Evolutionary conservation across 208 protist genomes (phyloP).

Genomic region (Trypanosoma vivax): DNA sequence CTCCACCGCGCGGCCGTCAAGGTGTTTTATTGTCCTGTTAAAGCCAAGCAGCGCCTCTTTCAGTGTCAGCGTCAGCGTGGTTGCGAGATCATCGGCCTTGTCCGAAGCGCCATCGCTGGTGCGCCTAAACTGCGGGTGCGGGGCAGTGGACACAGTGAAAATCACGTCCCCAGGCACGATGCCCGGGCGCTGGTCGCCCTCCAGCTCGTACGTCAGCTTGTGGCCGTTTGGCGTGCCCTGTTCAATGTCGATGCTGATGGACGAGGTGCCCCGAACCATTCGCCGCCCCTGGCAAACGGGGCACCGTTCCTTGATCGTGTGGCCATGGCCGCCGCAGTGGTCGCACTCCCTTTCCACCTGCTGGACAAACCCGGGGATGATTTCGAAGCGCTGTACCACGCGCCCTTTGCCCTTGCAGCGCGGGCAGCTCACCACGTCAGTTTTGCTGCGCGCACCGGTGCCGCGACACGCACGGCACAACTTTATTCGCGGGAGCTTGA

Average conservation of each 20-base stretch:
- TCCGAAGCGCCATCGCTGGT: slow-evolving; percentile 4
- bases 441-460: slow-evolving; percentile 25
- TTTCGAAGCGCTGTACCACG: slow-evolving; percentile 26
- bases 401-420: slow-evolving; percentile 33
- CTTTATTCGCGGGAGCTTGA: slow-evolving; percentile 77
- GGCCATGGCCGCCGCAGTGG: slow-evolving; percentile 70
- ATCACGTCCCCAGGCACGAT: slow-evolving; percentile 50
- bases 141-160: slow-evolving; percentile 32
- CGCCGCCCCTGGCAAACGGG: slow-evolving; percentile 43
- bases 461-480: slow-evolving; percentile 53
- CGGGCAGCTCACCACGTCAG: slow-evolving; percentile 26
- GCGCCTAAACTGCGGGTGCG: slow-evolving; percentile 47
- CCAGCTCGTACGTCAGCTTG: slow-evolving; percentile 35
- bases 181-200: slow-evolving; percentile 48
- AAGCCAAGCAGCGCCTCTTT: slow-evolving; percentile 79
- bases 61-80: slow-evolving; percentile 53
- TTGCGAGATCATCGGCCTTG: slow-evolving; percentile 34
- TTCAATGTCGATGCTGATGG: slow-evolving; percentile 51
- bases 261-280: slow-evolving; percentile 21
- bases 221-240: slow-evolving; percentile 35
- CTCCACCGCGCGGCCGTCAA: slow-evolving; percentile 60
- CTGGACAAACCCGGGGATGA: slow-evolving; percentile 42
- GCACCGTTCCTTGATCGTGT: slow-evolving; percentile 49
- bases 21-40: slow-evolving; percentile 49
- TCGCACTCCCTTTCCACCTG: slow-evolving; percentile 48